These are phyloP conservation scores for Musa schizocarpa DNA, from an alignment of 176 grass and related monocot species.

Conservation along the genomic window DNA sequence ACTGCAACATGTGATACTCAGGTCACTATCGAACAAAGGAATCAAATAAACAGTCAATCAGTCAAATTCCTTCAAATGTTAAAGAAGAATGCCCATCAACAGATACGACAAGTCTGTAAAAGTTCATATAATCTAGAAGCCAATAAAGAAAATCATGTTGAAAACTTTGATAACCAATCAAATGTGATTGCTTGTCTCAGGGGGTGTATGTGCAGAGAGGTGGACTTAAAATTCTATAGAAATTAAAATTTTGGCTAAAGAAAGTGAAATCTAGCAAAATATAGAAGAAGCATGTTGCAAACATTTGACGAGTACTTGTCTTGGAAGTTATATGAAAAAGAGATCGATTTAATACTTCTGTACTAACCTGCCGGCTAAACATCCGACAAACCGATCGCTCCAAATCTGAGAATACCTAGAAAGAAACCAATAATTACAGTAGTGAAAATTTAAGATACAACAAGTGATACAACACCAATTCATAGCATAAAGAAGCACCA, in stretches of 20 bases:
- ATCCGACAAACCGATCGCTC: conserved; percentile 96
- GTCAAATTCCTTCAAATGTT: not conserved
- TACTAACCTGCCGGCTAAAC: conserved; percentile 80
- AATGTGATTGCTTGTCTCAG: no score
- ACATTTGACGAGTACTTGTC: not conserved
- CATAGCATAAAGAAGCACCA: not conserved
- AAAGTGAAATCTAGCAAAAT: no score
- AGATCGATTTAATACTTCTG: not conserved
- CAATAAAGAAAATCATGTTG: no score
- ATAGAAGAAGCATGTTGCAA: no score
- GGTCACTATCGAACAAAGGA: not conserved
- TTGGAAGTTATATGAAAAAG: not conserved
- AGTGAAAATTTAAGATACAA: not conserved
- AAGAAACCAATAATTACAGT: conserved; percentile 27
- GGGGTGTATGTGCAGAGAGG: no score
- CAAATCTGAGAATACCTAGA: conserved; percentile 95
- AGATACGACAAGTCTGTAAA: no score
- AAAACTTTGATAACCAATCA: no score
- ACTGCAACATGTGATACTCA: not conserved
- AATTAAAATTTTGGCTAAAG: no score
- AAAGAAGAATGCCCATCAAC: not conserved
- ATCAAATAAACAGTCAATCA: not conserved
- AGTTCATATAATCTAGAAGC: no score
- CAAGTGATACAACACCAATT: not conserved
- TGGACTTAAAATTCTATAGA: no score